Conservation (phyloP, 1,139 yeast species). For the Ogataea hybrid region DNA sequence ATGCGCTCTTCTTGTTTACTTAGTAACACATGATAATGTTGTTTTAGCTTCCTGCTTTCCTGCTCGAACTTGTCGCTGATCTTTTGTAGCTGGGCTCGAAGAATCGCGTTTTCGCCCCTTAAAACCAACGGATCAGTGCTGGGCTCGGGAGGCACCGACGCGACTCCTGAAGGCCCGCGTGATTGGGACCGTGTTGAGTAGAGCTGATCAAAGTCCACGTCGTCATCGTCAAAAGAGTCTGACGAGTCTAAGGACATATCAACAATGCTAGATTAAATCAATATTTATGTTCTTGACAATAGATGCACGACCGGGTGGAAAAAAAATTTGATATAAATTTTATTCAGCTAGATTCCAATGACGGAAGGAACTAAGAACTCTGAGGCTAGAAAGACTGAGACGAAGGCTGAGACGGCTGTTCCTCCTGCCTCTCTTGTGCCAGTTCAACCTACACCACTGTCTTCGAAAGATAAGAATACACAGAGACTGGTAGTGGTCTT, state of each 20-base stretch:
- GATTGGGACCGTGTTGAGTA: slow-evolving; percentile 17
- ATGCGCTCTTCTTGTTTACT: slow-evolving; percentile 43
- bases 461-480: slow-evolving; percentile 78
- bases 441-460: slow-evolving; percentile 75
- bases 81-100: slow-evolving; percentile 60
- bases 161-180: background rate
- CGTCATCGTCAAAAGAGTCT: slow-evolving; percentile 33
- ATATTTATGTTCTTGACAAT: background rate
- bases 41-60: slow-evolving; percentile 43
- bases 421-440: slow-evolving; percentile 77
- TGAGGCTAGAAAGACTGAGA: slow-evolving; percentile 44
- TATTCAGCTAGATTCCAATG: slow-evolving; percentile 4
- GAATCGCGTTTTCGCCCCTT: slow-evolving; percentile 75
- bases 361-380: slow-evolving; percentile 16
- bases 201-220: slow-evolving; percentile 27
- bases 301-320: slow-evolving; percentile 10
- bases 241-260: slow-evolving; percentile 16
- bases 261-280: background rate
- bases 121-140: slow-evolving; percentile 43
- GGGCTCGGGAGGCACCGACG: background rate
- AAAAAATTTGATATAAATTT: slow-evolving; percentile 1
- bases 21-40: slow-evolving; percentile 34
- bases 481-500: slow-evolving; percentile 88
- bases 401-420: slow-evolving; percentile 35
- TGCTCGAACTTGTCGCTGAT: slow-evolving; percentile 44